Base-by-base conservation (phyloP, 768 basidiomycete species). In the Rhodotorula babjevae region DNA sequence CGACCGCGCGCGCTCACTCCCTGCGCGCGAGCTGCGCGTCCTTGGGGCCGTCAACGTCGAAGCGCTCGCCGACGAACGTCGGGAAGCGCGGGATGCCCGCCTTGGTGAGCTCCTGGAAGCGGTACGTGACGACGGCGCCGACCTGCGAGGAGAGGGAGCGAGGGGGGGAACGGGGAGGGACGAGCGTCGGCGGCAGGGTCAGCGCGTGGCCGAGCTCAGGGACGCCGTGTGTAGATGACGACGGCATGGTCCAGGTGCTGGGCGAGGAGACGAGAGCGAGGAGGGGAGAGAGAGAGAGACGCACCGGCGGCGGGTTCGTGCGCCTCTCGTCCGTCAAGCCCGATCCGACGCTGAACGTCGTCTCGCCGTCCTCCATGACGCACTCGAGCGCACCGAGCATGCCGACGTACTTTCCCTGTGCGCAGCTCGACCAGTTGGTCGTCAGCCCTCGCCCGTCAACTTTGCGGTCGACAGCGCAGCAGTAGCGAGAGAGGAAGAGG, bases 251-350 rank as follows among this genome's bases (percentile, higher is more conserved):
- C n/a, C n/a, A n/a, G n/a, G n/a, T n/a, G n/a, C n/a, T n/a, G n/a
- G n/a, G n/a, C n/a, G n/a, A 23, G 57, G 31, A 14, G 33, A 7
- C 33, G 23, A 25, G 23, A 12, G 25, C 4, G 23, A 25, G 49
- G 50, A 25, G 49, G 4, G 49, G 49, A 21, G 25, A 14, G 23
- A 23, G 11, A 27, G 50, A 5, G 29, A 4, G 31, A 52, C 73
- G 31, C 29, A 77, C 71, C 8, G 58, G 33, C 11, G 77, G 77
- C 36, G 77, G 76, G 11, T 40, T 19, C 9, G 2, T 21, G 18
- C 77, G 57, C 59, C 66, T 61, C 33, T 50, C 74, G 49, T 78
- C 77, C 36, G 57, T 73, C 61, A 78, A 25, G 8, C 77, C 77
- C 19, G 71, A 73, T 9, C 76, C 77, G 36, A 75, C 68, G 3